These are phyloP conservation scores for Osmanthus fragrans DNA, from an alignment of 257 asterid genomes.

Conservation along the genomic window DNA sequence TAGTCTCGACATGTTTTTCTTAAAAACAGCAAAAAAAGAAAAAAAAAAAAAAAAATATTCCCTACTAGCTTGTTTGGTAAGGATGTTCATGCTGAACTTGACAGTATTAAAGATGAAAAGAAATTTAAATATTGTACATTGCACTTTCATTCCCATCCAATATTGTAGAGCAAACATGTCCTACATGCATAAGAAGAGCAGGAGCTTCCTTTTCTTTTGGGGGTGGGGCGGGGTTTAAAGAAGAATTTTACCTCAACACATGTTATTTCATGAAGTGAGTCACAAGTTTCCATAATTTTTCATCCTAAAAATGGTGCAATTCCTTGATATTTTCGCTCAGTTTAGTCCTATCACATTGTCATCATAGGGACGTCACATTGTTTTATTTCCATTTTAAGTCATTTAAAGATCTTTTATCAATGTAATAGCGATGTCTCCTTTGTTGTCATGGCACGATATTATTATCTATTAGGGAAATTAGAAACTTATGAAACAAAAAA, in stretches of 20 bases:
- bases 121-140: background rate
- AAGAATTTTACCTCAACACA: background rate
- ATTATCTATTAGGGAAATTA: background rate
- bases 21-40: too few species aligned
- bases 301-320: background rate
- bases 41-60: too few species aligned
- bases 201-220: background rate
- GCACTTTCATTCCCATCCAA: background rate
- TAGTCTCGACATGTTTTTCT: too few species aligned
- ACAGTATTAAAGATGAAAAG: background rate
- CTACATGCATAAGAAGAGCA: background rate
- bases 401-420: background rate
- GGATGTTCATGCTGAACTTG: background rate
- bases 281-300: background rate
- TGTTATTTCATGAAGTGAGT: background rate
- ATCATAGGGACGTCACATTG: background rate
- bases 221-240: constrained; percentile 5
- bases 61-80: background rate
- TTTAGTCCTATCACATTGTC: background rate
- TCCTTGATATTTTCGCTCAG: background rate
- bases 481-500: background rate
- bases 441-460: background rate
- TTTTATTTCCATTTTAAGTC: background rate
- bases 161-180: background rate
- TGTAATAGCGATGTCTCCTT: background rate